Evolutionary conservation across 257 asterid species (phyloP).

Genomic region (Solanum chiquidenum): DNA sequence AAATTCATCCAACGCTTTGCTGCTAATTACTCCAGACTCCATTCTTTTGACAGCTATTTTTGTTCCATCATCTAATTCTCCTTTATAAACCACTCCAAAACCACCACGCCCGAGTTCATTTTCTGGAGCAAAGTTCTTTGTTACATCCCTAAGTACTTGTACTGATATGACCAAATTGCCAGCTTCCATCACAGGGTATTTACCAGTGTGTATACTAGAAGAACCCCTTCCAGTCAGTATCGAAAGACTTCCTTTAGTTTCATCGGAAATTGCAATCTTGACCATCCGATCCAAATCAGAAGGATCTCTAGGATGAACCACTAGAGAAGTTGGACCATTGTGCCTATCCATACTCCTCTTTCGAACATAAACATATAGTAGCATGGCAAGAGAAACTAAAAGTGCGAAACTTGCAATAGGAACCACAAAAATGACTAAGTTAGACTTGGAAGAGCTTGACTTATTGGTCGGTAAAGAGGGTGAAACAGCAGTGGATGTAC

Average conservation of each 20-base stretch:
- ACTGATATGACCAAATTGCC: conserved; percentile 72
- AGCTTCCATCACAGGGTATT: conserved; percentile 51
- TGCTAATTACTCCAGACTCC: conserved; percentile 64
- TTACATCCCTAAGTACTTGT: conserved; percentile 70
- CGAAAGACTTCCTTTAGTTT: conserved; percentile 24
- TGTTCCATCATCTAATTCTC: conserved; percentile 79
- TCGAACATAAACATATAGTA: conserved; percentile 32
- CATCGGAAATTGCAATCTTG: conserved; percentile 51
- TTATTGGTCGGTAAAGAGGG: background rate
- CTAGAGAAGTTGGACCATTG: conserved; percentile 43
- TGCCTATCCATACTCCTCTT: conserved; percentile 27
- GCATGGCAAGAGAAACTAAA: conserved; percentile 33
- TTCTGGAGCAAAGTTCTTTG: conserved; percentile 66
- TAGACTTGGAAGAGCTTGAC: conserved; percentile 17
- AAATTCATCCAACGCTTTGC: conserved; percentile 66
- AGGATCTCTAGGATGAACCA: conserved; percentile 69
- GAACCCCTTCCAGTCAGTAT: conserved; percentile 41
- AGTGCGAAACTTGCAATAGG: conserved; percentile 42
- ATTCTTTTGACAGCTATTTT: conserved; percentile 84
- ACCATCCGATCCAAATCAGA: conserved; percentile 39
- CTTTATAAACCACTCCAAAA: conserved; percentile 81
- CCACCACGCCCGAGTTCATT: conserved; percentile 95
- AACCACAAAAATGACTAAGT: conserved; percentile 36
- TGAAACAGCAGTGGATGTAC: conserved; percentile 14
- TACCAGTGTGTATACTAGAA: conserved; percentile 38